Evolutionary conservation across 2,329 filamentous ascomycete species (phyloP).

Genomic region (Cladosporium oxysporum): DNA sequence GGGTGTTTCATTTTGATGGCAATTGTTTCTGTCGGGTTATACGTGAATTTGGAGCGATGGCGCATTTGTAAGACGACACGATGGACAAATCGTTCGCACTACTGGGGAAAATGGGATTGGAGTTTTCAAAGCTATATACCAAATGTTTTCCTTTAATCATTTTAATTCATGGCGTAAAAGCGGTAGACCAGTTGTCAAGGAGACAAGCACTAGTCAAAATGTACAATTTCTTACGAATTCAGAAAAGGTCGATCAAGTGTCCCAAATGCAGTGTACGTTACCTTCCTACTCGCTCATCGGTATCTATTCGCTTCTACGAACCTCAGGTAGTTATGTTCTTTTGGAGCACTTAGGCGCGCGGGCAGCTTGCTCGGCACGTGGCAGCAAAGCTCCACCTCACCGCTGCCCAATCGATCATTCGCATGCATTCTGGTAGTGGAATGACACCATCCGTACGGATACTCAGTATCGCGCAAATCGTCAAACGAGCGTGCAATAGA

Average conservation of each 20-base stretch:
- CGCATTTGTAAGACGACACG: background rate
- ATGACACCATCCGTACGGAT: background rate
- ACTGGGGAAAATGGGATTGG: background rate
- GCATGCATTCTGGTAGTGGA: background rate
- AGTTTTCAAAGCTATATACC: conserved; percentile 10
- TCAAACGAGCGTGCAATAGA: background rate
- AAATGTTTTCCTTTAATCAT: background rate
- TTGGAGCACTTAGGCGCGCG: background rate
- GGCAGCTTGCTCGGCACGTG: conserved; percentile 3
- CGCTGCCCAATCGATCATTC: background rate
- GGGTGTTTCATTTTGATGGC: background rate
- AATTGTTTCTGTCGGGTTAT: background rate
- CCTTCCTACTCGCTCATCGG: too few species aligned
- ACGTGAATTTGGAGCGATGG: background rate
- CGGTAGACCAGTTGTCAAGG: background rate
- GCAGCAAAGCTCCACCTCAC: background rate
- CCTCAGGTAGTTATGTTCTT: background rate
- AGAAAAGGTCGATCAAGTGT: background rate
- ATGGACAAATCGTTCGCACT: background rate
- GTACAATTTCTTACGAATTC: background rate
- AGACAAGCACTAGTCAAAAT: background rate
- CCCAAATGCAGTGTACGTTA: too few species aligned
- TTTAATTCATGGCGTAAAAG: background rate
- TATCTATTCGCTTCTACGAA: background rate
- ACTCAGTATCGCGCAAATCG: background rate